Evolutionary conservation across 768 basidiomycete genomes (phyloP).

Genomic region (Boletus rubroflammeus): DNA sequence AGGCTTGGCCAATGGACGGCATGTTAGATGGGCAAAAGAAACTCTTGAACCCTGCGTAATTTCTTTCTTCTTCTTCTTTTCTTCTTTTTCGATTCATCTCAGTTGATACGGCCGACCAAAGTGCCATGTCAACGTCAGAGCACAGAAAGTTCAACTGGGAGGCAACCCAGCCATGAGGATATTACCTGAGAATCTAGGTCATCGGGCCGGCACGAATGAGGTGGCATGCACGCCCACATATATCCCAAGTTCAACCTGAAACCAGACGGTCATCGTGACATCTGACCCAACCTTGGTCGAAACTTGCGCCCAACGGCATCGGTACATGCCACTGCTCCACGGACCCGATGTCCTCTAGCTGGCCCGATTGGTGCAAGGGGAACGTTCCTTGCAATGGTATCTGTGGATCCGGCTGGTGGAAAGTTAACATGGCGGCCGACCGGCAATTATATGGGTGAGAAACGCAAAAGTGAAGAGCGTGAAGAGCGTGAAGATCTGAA

Average conservation of each 20-base stretch:
- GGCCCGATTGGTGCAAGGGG: background rate
- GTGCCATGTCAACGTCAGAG: constrained; percentile 1
- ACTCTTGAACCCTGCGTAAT: background rate
- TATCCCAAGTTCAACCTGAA: too few relatives aligned
- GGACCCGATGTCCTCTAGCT: background rate
- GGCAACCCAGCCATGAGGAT: background rate
- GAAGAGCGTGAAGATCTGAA: too few relatives aligned
- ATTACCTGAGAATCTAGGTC: background rate
- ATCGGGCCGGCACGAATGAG: background rate
- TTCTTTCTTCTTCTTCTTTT: too few relatives aligned
- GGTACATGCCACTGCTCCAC: background rate
- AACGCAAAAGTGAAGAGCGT: background rate
- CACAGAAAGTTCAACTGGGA: background rate
- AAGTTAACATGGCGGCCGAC: background rate
- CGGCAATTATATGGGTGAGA: background rate
- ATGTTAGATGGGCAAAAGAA: background rate
- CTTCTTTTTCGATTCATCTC: background rate
- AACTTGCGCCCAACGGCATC: background rate
- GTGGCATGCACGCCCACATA: background rate
- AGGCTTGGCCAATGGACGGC: background rate
- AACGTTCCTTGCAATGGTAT: too few relatives aligned
- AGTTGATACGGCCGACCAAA: background rate
- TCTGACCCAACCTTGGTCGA: background rate
- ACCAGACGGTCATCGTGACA: background rate
- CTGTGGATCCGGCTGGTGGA: background rate